Evolutionary conservation across 1,139 yeast species (phyloP).

Genomic region (Blastobotrys niveus): DNA sequence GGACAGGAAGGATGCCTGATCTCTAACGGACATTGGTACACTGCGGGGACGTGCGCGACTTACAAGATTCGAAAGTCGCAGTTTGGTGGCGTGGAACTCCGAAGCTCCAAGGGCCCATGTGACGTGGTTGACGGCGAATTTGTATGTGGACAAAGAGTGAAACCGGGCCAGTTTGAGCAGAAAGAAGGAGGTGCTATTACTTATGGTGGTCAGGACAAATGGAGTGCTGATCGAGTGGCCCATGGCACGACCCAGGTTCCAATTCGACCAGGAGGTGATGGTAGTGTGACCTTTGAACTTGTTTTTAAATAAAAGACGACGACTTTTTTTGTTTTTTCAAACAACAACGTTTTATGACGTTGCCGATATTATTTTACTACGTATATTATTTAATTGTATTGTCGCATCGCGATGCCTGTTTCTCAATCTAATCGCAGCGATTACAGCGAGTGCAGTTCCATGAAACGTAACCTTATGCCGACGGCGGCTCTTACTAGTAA

Average conservation of each 20-base stretch:
- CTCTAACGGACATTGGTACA: constrained; percentile 79
- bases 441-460: constrained; percentile 15
- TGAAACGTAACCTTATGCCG: constrained; percentile 1
- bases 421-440: constrained; percentile 17
- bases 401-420: constrained; percentile 12
- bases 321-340: background rate
- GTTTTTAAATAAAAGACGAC: constrained; percentile 28
- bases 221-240: constrained; percentile 59
- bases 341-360: background rate
- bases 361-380: background rate
- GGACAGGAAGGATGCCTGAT: constrained; percentile 71
- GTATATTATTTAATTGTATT: background rate
- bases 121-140: constrained; percentile 42
- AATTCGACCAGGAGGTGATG: constrained; percentile 45
- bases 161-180: constrained; percentile 32
- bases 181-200: constrained; percentile 36
- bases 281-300: constrained; percentile 40
- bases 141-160: constrained; percentile 33
- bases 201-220: constrained; percentile 57
- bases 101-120: constrained; percentile 70
- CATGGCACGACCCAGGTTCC: constrained; percentile 48
- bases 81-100: constrained; percentile 66
- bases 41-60: constrained; percentile 81
- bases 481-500: background rate
- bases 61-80: constrained; percentile 50